Evolutionary conservation across 2,329 filamentous ascomycete species (phyloP), one percentile per base, ranked within the genome.

Genomic region (Monilinia fructicola): DNA sequence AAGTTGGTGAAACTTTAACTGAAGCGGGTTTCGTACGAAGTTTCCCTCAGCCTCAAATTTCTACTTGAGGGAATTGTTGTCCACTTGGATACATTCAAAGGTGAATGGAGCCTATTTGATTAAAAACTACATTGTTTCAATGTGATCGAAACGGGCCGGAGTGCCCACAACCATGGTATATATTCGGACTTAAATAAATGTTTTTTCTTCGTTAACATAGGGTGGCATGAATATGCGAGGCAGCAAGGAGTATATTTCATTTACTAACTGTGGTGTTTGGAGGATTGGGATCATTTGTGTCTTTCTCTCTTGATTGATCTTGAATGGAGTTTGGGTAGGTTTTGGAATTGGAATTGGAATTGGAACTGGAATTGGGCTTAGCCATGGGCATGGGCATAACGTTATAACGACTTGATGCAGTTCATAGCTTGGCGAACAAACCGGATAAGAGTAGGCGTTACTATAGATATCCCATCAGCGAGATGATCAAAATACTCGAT

Each of bases 11-110:
- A 61, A 61, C 58, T 40, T 61, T 61, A 44, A 61, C 58, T 3
- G 44, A 61, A 18, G 58, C 58, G n/a, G 58, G 58, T 26, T 61
- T 61, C 4, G 58, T 61, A 38, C 58, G 58, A 61, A 61, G 58
- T 38, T 61, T 61, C 14, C 58, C 58, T 50, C 58, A 50, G 31
- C 58, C 58, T 50, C 44, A 35, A 52, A 50, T 61, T 35, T 50
- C 58, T 16, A 61, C 44, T 38, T 61, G 21, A 60, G 44, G 5
- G 1, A 3, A 14, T 38, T 26, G 14, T 23, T 40, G 9, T 46
- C 26, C 5, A 18, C 2, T 18, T 31, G 31, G 21, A 50, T 26
- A 61, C 26, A 21, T 61, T 18, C 23, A 38, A 38, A 23, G 42
- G 21, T 61, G 31, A 35, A 21, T 35, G 35, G 31, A 48, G 56